Base-by-base conservation (phyloP, 2,329 filamentous ascomycete genomes). In the Colletotrichum gigasporum region DNA sequence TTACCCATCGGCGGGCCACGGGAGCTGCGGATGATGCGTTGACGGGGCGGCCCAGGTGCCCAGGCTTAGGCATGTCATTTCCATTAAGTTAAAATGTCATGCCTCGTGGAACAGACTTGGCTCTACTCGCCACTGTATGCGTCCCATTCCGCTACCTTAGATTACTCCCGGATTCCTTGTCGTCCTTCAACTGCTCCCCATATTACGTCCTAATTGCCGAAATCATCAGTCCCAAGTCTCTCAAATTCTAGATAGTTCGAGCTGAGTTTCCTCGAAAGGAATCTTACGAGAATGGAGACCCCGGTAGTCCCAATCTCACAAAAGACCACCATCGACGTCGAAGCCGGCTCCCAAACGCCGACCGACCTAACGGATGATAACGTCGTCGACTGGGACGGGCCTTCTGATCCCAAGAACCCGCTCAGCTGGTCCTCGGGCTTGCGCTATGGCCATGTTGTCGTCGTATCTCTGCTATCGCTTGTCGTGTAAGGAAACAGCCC, bases 371-470 rank as follows among this genome's bases (percentile, higher is more conserved):
- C 28, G 4, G 35, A 53, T 18, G 35, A 41, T 20, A 47, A 47
- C 10, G 4, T 87, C 11, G 83, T 90, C 12, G 82, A 82, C 63
- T 91, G 87, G 85, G 85, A 90, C 68, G 82, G 84, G 0, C 81
- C 83, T 0, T 73, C 85, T 57, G 87, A 89, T 53, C 83, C 83
- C 1, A 74, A 80, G 34, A 88, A 90, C 65, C 88, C 89, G 0
- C 74, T 84, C 66, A 91, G 91, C 71, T 91, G 87, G 87, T 60
- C 63, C 5, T 52, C 48, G 26, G 71, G 70, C 39, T 80, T 80
- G 67, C 71, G 72, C 37, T 56, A 75, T 18, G 76, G 76, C 11
- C 71, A 81, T 2, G 68, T 69, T 3, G 70, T 79, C 4, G 69
- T 82, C 5, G 78, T 78, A 4, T 41, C 50, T n/a, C 50, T 53